Percentiles rank a stretch among this genome's conserved stretches.
These are phyloP conservation scores for Quercus ilex DNA, from an alignment of 306 rosid species.

Conservation along the genomic window DNA sequence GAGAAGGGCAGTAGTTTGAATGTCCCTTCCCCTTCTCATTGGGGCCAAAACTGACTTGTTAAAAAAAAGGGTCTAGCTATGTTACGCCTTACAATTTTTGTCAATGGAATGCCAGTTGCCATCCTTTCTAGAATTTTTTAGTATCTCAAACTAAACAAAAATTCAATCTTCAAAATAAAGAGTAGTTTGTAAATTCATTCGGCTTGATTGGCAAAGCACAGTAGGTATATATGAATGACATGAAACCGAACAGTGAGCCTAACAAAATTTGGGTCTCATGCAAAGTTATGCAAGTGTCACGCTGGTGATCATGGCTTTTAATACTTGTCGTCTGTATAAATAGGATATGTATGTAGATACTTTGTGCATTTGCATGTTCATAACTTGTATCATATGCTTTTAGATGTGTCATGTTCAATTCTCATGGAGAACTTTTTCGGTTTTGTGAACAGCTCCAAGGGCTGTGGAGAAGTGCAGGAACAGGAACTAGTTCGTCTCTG, in stretches of 20 bases:
- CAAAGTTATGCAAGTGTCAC: not conserved
- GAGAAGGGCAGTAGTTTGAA: not conserved
- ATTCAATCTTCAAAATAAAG: not conserved
- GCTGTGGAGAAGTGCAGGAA: conserved; percentile 67
- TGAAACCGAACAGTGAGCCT: not conserved
- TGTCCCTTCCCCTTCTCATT: too few species aligned
- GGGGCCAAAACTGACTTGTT: too few species aligned
- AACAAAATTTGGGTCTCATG: not conserved
- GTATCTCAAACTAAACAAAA: not conserved
- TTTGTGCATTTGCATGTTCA: not conserved
- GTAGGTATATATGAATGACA: not conserved
- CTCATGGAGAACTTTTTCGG: not conserved
- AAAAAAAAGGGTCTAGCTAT: not conserved
- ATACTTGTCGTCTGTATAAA: not conserved
- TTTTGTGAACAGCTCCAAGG: conserved; percentile 63
- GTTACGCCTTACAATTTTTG: not conserved
- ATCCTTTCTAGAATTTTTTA: not conserved
- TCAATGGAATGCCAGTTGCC: not conserved
- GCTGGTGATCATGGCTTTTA: not conserved
- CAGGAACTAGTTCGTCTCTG: conserved; percentile 44
- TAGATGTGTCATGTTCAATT: not conserved
- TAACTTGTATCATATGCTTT: not conserved
- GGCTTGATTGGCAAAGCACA: not conserved
- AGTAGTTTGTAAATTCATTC: not conserved
- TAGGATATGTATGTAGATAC: not conserved